Percentiles rank a stretch among this genome's conserved stretches.
These are phyloP conservation scores for Vigna reflexopilosa DNA, from an alignment of 306 rosid species.

Conservation along the genomic window DNA sequence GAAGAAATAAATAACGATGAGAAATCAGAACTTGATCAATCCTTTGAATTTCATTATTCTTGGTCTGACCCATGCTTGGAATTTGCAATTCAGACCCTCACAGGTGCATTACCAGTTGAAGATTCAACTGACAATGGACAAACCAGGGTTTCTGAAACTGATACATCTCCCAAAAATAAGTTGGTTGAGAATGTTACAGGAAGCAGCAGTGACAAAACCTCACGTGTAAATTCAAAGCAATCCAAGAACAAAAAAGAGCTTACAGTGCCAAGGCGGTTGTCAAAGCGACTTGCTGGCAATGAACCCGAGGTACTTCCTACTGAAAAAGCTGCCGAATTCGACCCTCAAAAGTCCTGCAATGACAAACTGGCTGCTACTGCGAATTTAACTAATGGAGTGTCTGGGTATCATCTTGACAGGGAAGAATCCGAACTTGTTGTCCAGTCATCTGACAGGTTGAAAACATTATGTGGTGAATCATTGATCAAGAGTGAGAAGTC, in stretches of 20 bases:
- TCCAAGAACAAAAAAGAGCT: conserved; percentile 57
- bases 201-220: conserved; percentile 47
- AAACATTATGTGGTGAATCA: conserved; percentile 40
- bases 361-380: conserved; percentile 39
- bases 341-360: conserved; percentile 39
- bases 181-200: conserved; percentile 39
- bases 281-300: conserved; percentile 58
- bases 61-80: conserved; percentile 84
- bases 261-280: conserved; percentile 47
- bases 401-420: conserved; percentile 18
- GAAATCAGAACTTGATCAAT: conserved; percentile 48
- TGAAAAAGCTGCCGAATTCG: conserved; percentile 50
- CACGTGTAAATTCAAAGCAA: conserved; percentile 45
- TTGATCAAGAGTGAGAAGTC: conserved; percentile 41
- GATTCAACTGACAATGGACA: conserved; percentile 43
- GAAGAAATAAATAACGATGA: conserved; percentile 42
- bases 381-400: conserved; percentile 44
- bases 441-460: conserved; percentile 35
- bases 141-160: conserved; percentile 34
- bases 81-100: conserved; percentile 72
- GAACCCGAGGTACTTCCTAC: conserved; percentile 54
- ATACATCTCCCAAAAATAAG: conserved; percentile 34
- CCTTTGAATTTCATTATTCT: conserved; percentile 62
- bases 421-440: conserved; percentile 29
- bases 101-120: conserved; percentile 63